These are phyloP conservation scores for Batrachochytrium dendrobatidis DNA, from an alignment of 371 early-diverging fungal genomes.

Conservation along the genomic window DNA sequence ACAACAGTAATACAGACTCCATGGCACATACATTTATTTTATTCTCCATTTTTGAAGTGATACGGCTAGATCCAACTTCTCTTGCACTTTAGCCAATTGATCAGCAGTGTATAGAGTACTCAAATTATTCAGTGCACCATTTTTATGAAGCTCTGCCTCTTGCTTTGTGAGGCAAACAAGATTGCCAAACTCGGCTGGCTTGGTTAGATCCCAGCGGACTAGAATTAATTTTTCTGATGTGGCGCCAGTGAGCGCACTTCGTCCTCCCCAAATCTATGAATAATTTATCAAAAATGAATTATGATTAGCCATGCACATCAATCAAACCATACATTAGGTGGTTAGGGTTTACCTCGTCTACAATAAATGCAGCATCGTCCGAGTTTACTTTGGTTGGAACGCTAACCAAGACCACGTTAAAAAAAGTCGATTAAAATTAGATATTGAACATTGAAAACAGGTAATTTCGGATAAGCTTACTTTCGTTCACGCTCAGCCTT, in stretches of 20 bases:
- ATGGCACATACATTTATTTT: too few species aligned
- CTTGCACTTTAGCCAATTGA: not conserved
- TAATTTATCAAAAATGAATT: constrained; percentile 45
- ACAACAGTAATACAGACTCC: too few species aligned
- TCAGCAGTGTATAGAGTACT: not conserved
- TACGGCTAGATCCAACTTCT: not conserved
- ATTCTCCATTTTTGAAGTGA: too few species aligned
- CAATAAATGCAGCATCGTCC: constrained; percentile 69
- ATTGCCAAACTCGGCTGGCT: constrained; percentile 63
- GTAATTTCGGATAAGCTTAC: not conserved
- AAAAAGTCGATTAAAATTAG: too few species aligned
- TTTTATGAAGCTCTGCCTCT: constrained; percentile 52
- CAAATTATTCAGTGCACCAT: constrained; percentile 4
- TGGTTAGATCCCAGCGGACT: constrained; percentile 64
- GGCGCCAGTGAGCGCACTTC: constrained; percentile 66
- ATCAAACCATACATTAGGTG: too few species aligned
- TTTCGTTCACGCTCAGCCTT: constrained; percentile 11
- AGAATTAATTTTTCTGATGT: constrained; percentile 63
- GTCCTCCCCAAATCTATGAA: constrained; percentile 76
- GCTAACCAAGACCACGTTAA: not conserved
- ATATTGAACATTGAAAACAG: constrained; percentile 3
- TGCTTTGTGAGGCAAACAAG: constrained; percentile 73
- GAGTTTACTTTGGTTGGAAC: not conserved
- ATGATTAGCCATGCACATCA: not conserved
- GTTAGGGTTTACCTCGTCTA: constrained; percentile 68